Base-by-base conservation (phyloP, 2,329 filamentous ascomycete species). In the Pezicula rhizophila region DNA sequence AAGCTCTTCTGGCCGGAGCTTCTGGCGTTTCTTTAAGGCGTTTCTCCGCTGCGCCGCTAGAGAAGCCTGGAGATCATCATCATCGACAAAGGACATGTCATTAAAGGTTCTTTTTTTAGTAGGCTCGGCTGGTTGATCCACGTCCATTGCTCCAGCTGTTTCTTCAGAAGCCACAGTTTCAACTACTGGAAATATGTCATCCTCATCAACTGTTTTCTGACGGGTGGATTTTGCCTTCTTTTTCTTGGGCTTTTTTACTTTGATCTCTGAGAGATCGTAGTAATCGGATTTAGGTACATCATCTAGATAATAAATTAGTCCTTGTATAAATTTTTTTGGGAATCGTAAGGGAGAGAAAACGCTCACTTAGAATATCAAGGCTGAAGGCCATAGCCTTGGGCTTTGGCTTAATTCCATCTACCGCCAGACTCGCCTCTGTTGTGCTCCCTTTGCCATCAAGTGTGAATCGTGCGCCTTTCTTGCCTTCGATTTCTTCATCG, bases 211-310 rank as follows among this genome's bases (percentile, higher is more conserved):
- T 1, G 76, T 77, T 57, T 84, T 86, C 63, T 87, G 81, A 45
- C 87, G 77, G 2, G 85, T 88, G 20, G 80, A 76, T 66, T 90
- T 92, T 28, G 81, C 78, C 69, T 92, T 93, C 72, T 92, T 95
- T 70, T 85, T 96, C 70, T 95, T 96, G 1, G 89, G 85, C 66
- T 96, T 99, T 70, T 90, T 95, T 54, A 97, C 79, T 68, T 96
- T 99, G 62, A 96, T 80, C 58, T 93, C 85, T 2, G 87, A 87
- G 14, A 85, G 71, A 53, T 96, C 89, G 55, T 95, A 75, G 65
- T 99, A 99, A 66, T 99, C 93, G 15, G 91, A 96, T 14, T 79
- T 72, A 1, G 83, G 83, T 8, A 79, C 75, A 39, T 87, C 81
- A 15, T 84, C 79, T 64, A 76, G 65, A 45, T 73, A 57, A 42